A percentile compares a stretch with the other conserved stretches of the same genome.
Evolutionary conservation across 139 green algal genomes (phyloP).

Genomic region (Haematococcus lacustris): DNA sequence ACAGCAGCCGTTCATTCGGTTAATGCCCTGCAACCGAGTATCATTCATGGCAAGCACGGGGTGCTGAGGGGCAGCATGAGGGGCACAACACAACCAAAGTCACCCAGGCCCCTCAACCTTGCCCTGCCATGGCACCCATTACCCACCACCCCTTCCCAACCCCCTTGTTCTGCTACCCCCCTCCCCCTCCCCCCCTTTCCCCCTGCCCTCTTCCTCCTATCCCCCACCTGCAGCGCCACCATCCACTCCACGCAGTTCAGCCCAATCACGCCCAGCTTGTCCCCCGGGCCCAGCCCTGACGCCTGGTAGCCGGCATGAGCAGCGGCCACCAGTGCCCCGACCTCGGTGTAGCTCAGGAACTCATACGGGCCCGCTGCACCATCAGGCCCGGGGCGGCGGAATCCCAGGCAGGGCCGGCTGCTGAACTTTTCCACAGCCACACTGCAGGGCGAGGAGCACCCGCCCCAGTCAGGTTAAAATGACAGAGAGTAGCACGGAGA

Average conservation of each 20-base stretch:
- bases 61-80: background rate
- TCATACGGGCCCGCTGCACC: slow-evolving; percentile 21
- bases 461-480: no score
- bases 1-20: slow-evolving; percentile 74
- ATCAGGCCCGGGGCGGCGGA: slow-evolving; percentile 8
- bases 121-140: background rate
- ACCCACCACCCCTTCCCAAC: background rate
- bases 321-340: slow-evolving; percentile 1
- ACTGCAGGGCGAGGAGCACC: no score
- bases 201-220: no score
- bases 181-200: no score
- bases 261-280: slow-evolving; percentile 44
- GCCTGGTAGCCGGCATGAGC: slow-evolving; percentile 23
- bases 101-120: background rate
- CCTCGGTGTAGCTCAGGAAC: slow-evolving; percentile 46
- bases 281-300: slow-evolving; percentile 22
- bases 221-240: slow-evolving; percentile 57
- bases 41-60: background rate
- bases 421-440: slow-evolving; percentile 13
- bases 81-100: background rate
- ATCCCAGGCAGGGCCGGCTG: slow-evolving; percentile 40
- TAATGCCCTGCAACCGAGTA: slow-evolving; percentile 88
- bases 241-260: slow-evolving; percentile 66
- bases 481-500: no score
- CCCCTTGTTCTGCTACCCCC: no score